Evolutionary conservation across 108 stramenopile genomes (phyloP), one percentile per base, ranked within the genome.

Genomic region (Craspedostauros australis): DNA sequence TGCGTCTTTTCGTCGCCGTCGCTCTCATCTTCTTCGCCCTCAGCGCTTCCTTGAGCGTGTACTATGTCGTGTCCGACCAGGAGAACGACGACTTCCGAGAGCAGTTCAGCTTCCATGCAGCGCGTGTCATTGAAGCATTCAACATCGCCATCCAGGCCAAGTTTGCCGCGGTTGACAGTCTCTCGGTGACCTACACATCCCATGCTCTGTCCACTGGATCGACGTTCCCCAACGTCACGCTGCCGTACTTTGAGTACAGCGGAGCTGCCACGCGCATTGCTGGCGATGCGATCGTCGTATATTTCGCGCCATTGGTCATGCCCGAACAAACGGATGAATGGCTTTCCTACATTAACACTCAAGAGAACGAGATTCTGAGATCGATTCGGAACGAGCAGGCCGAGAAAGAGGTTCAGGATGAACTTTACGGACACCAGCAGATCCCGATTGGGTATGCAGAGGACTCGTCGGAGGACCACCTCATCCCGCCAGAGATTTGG

Each of bases 61-160:
- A 62, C 1, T 82, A 78, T 50, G 70, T 69, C 3, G 62, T 82
- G 20, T 53, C 55, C 14, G 67, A 64, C n/a, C n/a, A n/a, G n/a
- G n/a, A n/a, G n/a, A n/a, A n/a, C n/a, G n/a, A n/a, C 20, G 28
- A 56, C 39, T 43, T 43, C n/a, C 18, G 20, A 20, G 20, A 43
- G 16, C 18, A 43, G 6, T 43, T 43, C n/a, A 6, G 20, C 7
- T 43, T 20, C 18, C 14, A 20, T 6, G 42, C 18, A 11, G 16
- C 42, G 16, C 42, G 20, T 15, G 42, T 43, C 9, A 43, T 43
- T 7, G n/a, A n/a, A 6, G 20, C 18, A 7, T 43, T 43, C n/a
- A 20, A 20, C 11, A 6, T 43, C 6, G 18, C 18, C 42, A 7
- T 43, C 42, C 20, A 15, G 7, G 18, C 18, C 16, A 12, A 20